These are phyloP conservation scores for Sarcodon aspratus DNA, from an alignment of 768 basidiomycete genomes.

Conservation along the genomic window DNA sequence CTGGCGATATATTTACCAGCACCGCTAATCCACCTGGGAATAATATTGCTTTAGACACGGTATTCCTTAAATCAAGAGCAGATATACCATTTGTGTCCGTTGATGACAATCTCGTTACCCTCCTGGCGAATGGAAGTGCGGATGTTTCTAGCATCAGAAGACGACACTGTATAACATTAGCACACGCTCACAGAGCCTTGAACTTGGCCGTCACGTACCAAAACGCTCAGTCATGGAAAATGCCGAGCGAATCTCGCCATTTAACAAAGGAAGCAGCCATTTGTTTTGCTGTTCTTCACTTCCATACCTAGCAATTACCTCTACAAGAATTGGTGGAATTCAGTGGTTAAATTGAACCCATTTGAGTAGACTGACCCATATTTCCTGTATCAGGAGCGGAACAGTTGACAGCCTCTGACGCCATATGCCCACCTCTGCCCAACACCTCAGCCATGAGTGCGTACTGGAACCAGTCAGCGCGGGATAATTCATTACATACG, in stretches of 20 bases:
- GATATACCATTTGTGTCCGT: constrained; percentile 87
- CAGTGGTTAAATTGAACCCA: not conserved
- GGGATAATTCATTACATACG: not conserved
- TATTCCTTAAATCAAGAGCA: not conserved
- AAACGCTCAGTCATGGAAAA: constrained; percentile 97
- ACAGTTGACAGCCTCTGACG: constrained; percentile 85
- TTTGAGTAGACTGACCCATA: constrained; percentile 58
- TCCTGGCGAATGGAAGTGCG: constrained; percentile 76
- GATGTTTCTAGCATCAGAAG: constrained; percentile 93
- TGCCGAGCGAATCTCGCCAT: constrained; percentile 87
- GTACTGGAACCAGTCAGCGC: constrained; percentile 41
- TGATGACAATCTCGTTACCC: constrained; percentile 83
- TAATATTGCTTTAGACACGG: not conserved
- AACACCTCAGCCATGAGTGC: constrained; percentile 96
- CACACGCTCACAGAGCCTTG: constrained; percentile 2
- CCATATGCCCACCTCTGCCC: constrained; percentile 73
- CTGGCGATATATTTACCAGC: constrained; percentile 37
- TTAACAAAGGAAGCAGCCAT: constrained; percentile 81
- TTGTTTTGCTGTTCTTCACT: constrained; percentile 81
- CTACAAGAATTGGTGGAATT: constrained; percentile 27
- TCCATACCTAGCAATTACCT: constrained; percentile 96
- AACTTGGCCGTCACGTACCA: constrained; percentile 30
- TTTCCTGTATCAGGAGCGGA: constrained; percentile 97
- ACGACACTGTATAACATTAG: constrained; percentile 47
- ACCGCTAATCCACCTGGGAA: constrained; percentile 86